Conservation (phyloP, 257 asterid genomes). For the Solanum chilense region DNA sequence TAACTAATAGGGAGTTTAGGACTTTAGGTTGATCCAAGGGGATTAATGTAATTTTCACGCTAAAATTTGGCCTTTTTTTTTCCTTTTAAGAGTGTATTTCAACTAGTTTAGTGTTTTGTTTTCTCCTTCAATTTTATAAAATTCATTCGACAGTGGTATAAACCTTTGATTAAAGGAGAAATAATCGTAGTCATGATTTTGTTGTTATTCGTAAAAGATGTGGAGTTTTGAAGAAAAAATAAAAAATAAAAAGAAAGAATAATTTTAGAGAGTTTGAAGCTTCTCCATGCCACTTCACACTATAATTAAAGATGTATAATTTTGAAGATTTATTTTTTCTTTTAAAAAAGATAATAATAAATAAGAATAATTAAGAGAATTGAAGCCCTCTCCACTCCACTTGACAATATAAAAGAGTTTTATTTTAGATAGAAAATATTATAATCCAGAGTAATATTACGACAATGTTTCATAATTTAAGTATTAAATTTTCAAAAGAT, state of each 20-base stretch:
- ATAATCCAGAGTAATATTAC: background rate
- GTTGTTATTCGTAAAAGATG: no score
- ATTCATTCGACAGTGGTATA: rapidly evolving
- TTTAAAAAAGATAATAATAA: no score
- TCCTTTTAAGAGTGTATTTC: background rate
- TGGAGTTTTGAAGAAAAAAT: background rate
- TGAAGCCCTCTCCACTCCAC: background rate
- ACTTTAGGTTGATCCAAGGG: background rate
- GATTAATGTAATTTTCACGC: background rate
- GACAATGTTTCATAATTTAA: background rate
- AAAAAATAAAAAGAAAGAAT: background rate
- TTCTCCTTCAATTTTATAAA: background rate
- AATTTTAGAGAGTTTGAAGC: background rate
- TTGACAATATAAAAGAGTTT: background rate
- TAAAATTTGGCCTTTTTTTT: background rate
- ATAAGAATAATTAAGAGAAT: background rate
- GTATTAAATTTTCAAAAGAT: background rate
- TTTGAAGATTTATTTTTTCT: no score
- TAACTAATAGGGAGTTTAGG: background rate
- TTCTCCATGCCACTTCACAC: background rate
- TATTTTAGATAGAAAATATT: background rate
- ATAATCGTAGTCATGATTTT: no score
- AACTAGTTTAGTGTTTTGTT: background rate
- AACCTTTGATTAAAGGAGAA: no score
- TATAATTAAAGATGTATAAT: background rate